phyloP scores from a whole-genome alignment of 805 yeast species.

The Teunomyces stri region DNA sequence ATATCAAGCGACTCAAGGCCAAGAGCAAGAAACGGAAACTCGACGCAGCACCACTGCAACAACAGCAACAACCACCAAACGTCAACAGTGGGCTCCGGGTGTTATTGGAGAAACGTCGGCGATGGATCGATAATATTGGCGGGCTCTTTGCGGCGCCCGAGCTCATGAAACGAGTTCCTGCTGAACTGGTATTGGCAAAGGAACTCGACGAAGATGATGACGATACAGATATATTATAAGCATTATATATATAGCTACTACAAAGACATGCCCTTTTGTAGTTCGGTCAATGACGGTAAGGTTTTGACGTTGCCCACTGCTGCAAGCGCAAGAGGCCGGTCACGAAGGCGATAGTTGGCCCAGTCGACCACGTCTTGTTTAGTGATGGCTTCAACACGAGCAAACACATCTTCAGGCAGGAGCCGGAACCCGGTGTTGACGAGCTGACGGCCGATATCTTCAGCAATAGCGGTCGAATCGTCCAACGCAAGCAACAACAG shows the following conservation, averaged over 20 bases:
- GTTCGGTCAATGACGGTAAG: conserved; percentile 65
- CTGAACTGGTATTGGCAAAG: conserved; percentile 51
- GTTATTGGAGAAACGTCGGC: conserved; percentile 75
- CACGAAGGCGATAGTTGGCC: conserved; percentile 78
- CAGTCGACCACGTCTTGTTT: conserved; percentile 79
- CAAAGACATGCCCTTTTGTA: conserved; percentile 38
- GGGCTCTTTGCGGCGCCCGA: conserved; percentile 69
- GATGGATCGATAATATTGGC: conserved; percentile 91
- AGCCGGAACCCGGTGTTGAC: conserved; percentile 87
- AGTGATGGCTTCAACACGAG: conserved; percentile 73
- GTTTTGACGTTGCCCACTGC: conserved; percentile 80
- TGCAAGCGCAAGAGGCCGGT: conserved; percentile 84
- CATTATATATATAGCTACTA: not conserved
- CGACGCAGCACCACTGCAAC: conserved; percentile 49
- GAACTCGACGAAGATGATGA: conserved; percentile 32
- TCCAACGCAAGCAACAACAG: conserved; percentile 85
- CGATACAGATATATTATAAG: conserved; percentile 2
- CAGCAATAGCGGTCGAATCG: conserved; percentile 94
- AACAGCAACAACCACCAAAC: conserved; percentile 71
- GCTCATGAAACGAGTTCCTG: conserved; percentile 75
- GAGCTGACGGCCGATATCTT: conserved; percentile 95
- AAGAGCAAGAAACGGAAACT: conserved; percentile 65
- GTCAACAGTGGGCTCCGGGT: conserved; percentile 77
- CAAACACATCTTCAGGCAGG: conserved; percentile 71
- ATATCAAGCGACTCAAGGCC: conserved; percentile 74